Conservation (phyloP, 805 yeast species). For the Ogataea glucozyma region DNA sequence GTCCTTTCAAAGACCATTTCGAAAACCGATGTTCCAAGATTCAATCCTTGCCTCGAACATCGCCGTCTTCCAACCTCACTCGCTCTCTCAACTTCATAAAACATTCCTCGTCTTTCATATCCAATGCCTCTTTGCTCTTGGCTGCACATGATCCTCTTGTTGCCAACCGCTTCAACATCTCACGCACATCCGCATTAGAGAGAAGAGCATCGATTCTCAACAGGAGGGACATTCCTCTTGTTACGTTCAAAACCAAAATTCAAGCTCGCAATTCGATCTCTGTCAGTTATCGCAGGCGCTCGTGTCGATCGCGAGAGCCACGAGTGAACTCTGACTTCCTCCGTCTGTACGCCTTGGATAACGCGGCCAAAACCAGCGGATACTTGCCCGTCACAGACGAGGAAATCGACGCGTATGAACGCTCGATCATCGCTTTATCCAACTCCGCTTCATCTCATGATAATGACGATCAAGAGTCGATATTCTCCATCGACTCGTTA, state of each 20-base stretch:
- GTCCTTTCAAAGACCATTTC: background rate
- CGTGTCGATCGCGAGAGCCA: slow-evolving; percentile 40
- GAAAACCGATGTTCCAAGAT: no score
- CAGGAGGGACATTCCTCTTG: slow-evolving; percentile 12
- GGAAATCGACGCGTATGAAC: slow-evolving; percentile 36
- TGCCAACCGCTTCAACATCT: slow-evolving; percentile 2
- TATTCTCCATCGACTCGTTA: slow-evolving; percentile 15
- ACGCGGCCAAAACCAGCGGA: slow-evolving; percentile 37
- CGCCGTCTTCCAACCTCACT: background rate
- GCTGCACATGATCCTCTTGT: slow-evolving; percentile 1
- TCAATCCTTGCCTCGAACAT: no score
- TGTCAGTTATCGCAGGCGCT: slow-evolving; percentile 8
- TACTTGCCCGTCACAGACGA: slow-evolving; percentile 37
- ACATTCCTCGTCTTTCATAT: background rate
- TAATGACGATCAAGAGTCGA: slow-evolving; percentile 11
- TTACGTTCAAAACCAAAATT: slow-evolving; percentile 11
- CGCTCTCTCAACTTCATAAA: slow-evolving; percentile 1
- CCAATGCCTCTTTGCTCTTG: slow-evolving; percentile 1
- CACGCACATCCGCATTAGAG: slow-evolving; percentile 1
- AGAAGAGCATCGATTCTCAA: slow-evolving; percentile 4
- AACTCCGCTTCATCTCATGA: slow-evolving; percentile 12
- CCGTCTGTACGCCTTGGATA: slow-evolving; percentile 50
- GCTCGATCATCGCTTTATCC: slow-evolving; percentile 22
- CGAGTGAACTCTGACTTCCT: slow-evolving; percentile 50
- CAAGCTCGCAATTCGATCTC: no score